Evolutionary conservation across 495 filamentous ascomycete species (phyloP).

Genomic region (Penicillium pulvis): DNA sequence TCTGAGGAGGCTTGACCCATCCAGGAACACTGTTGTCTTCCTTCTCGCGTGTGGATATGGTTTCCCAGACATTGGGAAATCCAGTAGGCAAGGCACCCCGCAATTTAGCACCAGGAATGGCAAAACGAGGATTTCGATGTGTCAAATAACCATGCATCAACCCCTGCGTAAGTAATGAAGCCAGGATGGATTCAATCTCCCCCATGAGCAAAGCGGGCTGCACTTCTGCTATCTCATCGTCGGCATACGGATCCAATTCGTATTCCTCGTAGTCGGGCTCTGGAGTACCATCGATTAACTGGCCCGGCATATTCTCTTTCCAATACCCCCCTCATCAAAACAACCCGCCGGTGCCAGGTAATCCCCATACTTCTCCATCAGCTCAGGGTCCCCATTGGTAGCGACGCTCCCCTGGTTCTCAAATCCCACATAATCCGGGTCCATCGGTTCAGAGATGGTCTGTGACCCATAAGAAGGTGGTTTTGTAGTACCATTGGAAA

Average conservation of each 20-base stretch:
- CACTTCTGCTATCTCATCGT: constrained; percentile 25
- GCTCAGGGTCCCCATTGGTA: constrained; percentile 17
- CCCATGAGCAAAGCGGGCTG: constrained; percentile 53
- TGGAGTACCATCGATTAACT: constrained; percentile 41
- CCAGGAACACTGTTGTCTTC: constrained; percentile 52
- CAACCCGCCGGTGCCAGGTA: constrained; percentile 39
- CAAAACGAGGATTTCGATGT: constrained; percentile 72
- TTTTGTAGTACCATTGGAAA: constrained; percentile 12
- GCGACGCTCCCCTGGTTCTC: constrained; percentile 6
- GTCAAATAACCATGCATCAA: constrained; percentile 87
- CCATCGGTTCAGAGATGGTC: constrained; percentile 30
- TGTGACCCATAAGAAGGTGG: constrained; percentile 31
- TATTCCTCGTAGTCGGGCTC: constrained; percentile 48
- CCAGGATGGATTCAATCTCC: constrained; percentile 76
- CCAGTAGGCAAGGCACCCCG: constrained; percentile 61
- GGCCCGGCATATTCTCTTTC: constrained; percentile 28
- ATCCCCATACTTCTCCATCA: constrained; percentile 38
- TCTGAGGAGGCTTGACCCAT: constrained; percentile 49
- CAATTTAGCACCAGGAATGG: constrained; percentile 75
- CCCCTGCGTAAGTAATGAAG: constrained; percentile 76
- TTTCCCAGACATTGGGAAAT: constrained; percentile 63
- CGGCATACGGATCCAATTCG: constrained; percentile 44
- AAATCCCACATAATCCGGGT: constrained; percentile 37
- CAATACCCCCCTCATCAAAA: constrained; percentile 38
- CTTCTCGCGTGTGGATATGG: constrained; percentile 48